Evolutionary conservation across 164 flowering plant genomes (phyloP), one percentile per base, ranked within the genome.

Genomic region (Vitis riparia): DNA sequence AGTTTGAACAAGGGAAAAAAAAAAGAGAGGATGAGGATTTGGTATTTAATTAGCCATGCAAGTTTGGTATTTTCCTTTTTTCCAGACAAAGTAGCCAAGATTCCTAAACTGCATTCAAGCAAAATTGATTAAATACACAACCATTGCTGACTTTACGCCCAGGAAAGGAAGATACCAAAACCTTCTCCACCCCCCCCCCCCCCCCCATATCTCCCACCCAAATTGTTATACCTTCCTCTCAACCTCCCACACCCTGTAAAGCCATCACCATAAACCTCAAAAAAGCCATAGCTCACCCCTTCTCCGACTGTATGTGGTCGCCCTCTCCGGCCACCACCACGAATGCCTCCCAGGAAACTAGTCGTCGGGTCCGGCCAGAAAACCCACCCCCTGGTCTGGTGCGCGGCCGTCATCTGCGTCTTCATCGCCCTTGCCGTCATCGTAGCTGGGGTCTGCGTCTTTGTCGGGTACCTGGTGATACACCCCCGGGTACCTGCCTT

Each of bases 91-190:
- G 67, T 30, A 29, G 32, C 57, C 16, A 9, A 19, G 44, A 81
- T 69, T 79, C 82, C 76, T 62, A 68, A 48, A 66, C 56, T 44
- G 5, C 55, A 64, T 69, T 55, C 23, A 14, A 17, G 50, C 30
- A 68, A 10, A 23, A 72, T 61, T 63, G 68, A 76, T 27, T 51
- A 48, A 66, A 55, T 73, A 19, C 27, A 55, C 58, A 44, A 23
- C 27, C 27, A 23, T 23, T 23, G 27, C 27, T 23, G 27, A 78
- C 90, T 90, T 87, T 83, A 75, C 59, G n/a, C 57, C 51, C 56
- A 79, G 91, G 86, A 71, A 91, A 88, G 70, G 87, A 79, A 91
- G 92, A 91, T 89, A 79, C 95, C 87, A 82, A 86, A 87, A 75
- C 95, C 84, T 85, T 77, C 73, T 80, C 75, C 73, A 71, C 72